Evolutionary conservation across 306 rosid genomes (phyloP).

Genomic region (Fragaria vesca): DNA sequence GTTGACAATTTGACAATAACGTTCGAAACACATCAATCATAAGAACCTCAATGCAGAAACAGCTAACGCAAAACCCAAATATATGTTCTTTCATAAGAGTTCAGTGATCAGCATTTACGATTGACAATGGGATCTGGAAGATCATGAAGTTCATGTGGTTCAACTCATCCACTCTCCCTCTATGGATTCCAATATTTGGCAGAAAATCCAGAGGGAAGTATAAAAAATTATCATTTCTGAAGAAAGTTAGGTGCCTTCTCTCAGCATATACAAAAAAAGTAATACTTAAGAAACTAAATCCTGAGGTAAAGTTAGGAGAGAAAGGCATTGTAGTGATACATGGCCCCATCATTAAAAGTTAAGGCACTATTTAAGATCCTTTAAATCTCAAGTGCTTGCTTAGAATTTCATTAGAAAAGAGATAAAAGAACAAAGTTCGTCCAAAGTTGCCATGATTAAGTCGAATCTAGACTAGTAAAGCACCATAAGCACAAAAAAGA

Average conservation of each 20-base stretch:
- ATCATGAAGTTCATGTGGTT: neutral
- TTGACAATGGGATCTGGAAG: neutral
- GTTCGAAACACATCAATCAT: neutral
- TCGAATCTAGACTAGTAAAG: conserved; percentile 29
- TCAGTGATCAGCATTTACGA: neutral
- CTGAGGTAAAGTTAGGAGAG: conserved; percentile 2
- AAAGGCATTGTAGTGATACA: conserved; percentile 26
- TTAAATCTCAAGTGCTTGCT: conserved; percentile 47
- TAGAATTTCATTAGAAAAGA: conserved; percentile 21
- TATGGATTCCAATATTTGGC: neutral
- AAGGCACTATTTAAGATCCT: conserved; percentile 42
- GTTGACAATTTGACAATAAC: neutral
- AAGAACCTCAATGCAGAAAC: neutral
- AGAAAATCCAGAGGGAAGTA: neutral
- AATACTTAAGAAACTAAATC: conserved; percentile 10
- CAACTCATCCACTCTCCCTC: neutral
- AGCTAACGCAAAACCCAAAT: neutral
- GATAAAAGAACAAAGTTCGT: conserved; percentile 23
- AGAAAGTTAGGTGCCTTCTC: neutral
- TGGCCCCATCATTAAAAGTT: conserved; percentile 38
- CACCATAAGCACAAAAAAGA: neutral
- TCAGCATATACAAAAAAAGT: neutral
- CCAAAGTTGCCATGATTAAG: conserved; percentile 33
- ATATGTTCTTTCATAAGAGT: neutral
- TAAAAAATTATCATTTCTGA: neutral